These are phyloP conservation scores for Nicotiana benthamiana DNA, from an alignment of 257 asterid genomes.

Conservation along the genomic window DNA sequence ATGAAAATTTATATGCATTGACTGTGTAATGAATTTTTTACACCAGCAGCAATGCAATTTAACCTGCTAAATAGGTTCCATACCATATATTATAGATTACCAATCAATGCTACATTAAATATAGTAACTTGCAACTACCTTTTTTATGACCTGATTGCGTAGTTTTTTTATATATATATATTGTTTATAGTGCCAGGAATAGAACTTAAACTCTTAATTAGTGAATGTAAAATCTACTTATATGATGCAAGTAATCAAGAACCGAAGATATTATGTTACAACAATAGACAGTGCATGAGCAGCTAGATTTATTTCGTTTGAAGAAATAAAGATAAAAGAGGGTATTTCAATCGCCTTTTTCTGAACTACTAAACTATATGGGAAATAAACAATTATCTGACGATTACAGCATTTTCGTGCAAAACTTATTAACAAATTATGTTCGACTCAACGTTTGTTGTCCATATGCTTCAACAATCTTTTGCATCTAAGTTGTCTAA, in stretches of 20 bases:
- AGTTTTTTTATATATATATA: not conserved
- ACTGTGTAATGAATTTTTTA: too few species aligned
- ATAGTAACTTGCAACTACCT: too few species aligned
- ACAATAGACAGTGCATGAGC: not conserved
- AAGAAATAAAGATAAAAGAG: not conserved
- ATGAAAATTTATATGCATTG: too few species aligned
- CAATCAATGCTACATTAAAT: too few species aligned
- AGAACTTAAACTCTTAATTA: not conserved
- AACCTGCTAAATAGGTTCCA: too few species aligned
- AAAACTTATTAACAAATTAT: not conserved
- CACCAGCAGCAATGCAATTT: too few species aligned
- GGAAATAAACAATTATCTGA: not conserved
- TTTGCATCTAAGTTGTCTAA: not conserved
- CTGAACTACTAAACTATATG: not conserved
- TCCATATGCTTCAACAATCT: not conserved
- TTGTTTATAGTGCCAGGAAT: not conserved
- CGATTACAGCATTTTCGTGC: not conserved
- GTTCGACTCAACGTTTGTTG: too few species aligned
- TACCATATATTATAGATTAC: too few species aligned
- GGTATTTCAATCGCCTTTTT: not conserved
- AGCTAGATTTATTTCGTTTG: not conserved
- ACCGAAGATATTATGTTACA: too few species aligned
- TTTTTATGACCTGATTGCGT: too few species aligned
- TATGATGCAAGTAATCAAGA: too few species aligned
- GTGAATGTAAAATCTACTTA: not conserved